phyloP scores from a whole-genome alignment of 78 protist species.

The Dictyostelium intermedium region DNA sequence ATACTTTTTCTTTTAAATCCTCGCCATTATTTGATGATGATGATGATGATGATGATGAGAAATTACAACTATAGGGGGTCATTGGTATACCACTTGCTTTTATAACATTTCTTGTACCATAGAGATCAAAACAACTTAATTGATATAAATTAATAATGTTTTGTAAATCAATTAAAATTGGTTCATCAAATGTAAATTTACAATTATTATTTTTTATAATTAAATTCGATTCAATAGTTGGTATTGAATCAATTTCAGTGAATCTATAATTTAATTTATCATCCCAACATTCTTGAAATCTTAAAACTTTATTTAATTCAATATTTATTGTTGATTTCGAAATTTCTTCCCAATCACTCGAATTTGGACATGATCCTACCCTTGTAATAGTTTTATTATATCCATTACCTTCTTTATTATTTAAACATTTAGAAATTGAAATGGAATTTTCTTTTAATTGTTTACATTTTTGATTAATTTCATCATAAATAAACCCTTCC shows the following conservation, averaged over 20 bases:
- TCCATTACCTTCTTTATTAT: neutral
- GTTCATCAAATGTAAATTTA: neutral
- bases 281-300: constrained; percentile 28
- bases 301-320: neutral
- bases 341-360: neutral
- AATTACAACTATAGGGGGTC: neutral
- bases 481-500: neutral
- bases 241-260: neutral
- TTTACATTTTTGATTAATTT: constrained; percentile 7
- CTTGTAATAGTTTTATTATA: neutral
- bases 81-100: neutral
- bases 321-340: neutral
- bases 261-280: neutral
- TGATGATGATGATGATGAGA: neutral
- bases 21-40: neutral
- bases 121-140: neutral
- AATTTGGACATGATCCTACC: neutral
- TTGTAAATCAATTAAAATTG: neutral
- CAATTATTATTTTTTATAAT: neutral
- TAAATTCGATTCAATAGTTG: neutral
- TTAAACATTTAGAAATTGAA: neutral
- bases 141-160: neutral
- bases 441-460: neutral
- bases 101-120: neutral
- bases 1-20: neutral